These are phyloP conservation scores for Cercospora canescens DNA, from an alignment of 2,329 filamentous ascomycete genomes.

Conservation along the genomic window DNA sequence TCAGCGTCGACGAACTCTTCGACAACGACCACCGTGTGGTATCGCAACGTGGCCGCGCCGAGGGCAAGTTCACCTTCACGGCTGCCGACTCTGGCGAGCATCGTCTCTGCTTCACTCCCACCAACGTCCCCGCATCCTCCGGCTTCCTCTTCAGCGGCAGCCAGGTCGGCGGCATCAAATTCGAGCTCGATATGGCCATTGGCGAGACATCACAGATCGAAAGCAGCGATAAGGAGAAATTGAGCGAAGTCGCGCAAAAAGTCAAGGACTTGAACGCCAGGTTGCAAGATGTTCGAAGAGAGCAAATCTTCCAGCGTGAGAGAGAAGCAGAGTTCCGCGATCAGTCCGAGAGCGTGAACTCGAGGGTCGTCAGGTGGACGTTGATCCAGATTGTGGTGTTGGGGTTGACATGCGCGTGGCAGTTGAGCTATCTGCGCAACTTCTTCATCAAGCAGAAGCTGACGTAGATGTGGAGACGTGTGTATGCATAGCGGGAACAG, in stretches of 20 bases:
- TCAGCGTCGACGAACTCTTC: constrained; percentile 95
- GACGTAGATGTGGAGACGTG: constrained; percentile 58
- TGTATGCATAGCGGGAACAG: constrained; percentile 17
- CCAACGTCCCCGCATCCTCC: constrained; percentile 66
- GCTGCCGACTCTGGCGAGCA: constrained; percentile 94
- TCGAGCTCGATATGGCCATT: constrained; percentile 88
- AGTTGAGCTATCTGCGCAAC: constrained; percentile 87
- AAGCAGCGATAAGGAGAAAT: constrained; percentile 89
- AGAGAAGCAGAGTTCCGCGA: constrained; percentile 97
- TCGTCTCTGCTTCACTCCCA: constrained; percentile 89
- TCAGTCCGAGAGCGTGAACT: constrained; percentile 91
- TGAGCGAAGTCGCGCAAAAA: constrained; percentile 83
- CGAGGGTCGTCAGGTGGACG: constrained; percentile 90
- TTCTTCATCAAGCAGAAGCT: constrained; percentile 99
- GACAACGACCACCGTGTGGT: constrained; percentile 98
- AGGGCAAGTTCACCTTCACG: constrained; percentile 92
- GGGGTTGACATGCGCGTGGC: constrained; percentile 90
- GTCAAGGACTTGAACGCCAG: constrained; percentile 86
- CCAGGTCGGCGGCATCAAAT: constrained; percentile 74
- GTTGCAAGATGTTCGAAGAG: constrained; percentile 82
- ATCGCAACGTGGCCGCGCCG: constrained; percentile 72
- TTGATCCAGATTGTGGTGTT: constrained; percentile 84
- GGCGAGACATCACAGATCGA: constrained; percentile 94
- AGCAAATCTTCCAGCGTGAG: constrained; percentile 98
- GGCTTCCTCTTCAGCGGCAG: constrained; percentile 70